These are phyloP conservation scores for Rhodotorula graminis DNA, from an alignment of 768 basidiomycete species.

Conservation along the genomic window DNA sequence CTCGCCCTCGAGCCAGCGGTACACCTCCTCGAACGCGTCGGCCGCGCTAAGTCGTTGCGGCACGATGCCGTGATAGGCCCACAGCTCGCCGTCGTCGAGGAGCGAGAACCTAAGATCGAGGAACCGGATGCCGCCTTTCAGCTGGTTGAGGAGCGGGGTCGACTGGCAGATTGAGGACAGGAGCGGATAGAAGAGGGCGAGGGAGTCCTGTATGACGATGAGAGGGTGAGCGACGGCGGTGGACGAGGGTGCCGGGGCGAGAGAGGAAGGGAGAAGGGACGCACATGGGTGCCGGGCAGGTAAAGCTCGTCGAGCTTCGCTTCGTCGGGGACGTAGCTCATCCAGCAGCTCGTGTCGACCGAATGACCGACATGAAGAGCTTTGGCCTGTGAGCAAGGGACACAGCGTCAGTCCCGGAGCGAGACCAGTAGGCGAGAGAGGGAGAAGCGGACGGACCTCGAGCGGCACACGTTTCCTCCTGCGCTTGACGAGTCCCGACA, in stretches of 20 bases:
- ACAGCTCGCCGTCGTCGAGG: neutral
- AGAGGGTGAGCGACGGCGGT: neutral
- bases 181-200: slow-evolving; percentile 9
- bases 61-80: slow-evolving; percentile 7
- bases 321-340: neutral
- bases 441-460: neutral
- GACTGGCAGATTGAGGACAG: slow-evolving; percentile 8
- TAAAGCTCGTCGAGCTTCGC: slow-evolving; percentile 10
- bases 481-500: neutral
- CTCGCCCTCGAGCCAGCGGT: neutral
- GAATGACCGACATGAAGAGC: neutral
- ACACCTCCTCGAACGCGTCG: slow-evolving; percentile 6
- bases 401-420: no score
- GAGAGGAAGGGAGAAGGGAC: neutral
- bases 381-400: no score
- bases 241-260: neutral
- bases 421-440: no score
- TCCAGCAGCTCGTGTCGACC: neutral
- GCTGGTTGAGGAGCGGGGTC: neutral
- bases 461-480: neutral
- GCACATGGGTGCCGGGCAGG: slow-evolving; percentile 8
- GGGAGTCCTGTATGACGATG: neutral
- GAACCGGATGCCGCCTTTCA: slow-evolving; percentile 2
- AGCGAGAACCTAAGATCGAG: slow-evolving; percentile 19
- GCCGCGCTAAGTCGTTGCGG: neutral